These are phyloP conservation scores for Hysterangium stoloniferum DNA, from an alignment of 768 basidiomycete species.

Conservation along the genomic window DNA sequence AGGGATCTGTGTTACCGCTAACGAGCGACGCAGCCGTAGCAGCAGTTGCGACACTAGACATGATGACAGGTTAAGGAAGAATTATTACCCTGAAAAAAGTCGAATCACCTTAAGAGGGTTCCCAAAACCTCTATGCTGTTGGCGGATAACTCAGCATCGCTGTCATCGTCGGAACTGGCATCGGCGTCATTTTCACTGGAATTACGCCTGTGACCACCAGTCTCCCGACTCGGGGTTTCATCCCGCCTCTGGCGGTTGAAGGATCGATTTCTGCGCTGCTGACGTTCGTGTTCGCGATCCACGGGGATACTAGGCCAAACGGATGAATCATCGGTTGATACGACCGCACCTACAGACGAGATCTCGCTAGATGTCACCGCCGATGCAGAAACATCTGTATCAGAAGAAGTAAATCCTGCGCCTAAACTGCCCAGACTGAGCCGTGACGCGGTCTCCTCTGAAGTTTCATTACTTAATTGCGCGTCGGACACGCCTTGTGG, in stretches of 20 bases:
- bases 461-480: not conserved
- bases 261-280: not conserved
- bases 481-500: not conserved
- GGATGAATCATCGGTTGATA: not conserved
- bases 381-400: not conserved
- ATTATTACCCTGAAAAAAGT: conserved; percentile 1
- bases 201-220: not conserved
- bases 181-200: not conserved
- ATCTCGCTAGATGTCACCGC: too few species aligned
- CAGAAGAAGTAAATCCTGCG: not conserved
- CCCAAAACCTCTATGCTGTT: conserved; percentile 72
- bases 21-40: conserved; percentile 83
- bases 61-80: conserved; percentile 3
- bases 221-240: not conserved
- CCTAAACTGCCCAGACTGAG: not conserved
- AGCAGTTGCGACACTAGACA: conserved; percentile 72
- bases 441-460: not conserved
- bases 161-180: conserved; percentile 6
- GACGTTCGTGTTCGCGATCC: not conserved
- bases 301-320: not conserved
- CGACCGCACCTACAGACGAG: not conserved
- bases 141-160: conserved; percentile 6
- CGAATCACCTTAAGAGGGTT: conserved; percentile 65
- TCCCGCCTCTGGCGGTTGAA: not conserved
- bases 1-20: conserved; percentile 61